Conservation (phyloP, 495 filamentous ascomycete species). For the Trypethelium eluteriae region DNA sequence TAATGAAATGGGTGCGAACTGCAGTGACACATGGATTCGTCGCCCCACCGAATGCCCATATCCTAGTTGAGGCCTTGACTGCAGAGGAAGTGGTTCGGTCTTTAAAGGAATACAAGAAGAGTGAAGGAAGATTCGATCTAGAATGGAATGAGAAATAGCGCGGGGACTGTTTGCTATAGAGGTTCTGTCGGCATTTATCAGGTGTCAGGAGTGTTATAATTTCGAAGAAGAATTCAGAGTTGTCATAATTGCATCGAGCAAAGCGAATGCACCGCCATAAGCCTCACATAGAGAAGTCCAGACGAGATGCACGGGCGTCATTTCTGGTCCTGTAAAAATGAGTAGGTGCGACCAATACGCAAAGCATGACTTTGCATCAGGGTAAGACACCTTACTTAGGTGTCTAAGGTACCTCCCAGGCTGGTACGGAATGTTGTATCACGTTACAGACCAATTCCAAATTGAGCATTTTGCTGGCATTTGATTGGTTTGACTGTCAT, state of each 20-base stretch:
- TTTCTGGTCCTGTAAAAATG: background rate
- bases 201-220: background rate
- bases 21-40: slow-evolving; percentile 75
- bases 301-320: background rate
- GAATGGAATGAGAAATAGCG: slow-evolving; percentile 61
- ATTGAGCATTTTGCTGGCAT: background rate
- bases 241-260: background rate
- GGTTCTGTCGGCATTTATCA: background rate
- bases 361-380: too few species aligned
- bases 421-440: background rate
- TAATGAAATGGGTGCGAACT: slow-evolving; percentile 72
- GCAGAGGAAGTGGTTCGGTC: slow-evolving; percentile 62
- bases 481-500: background rate
- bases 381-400: too few species aligned
- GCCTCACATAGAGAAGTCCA: background rate
- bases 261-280: background rate
- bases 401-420: too few species aligned
- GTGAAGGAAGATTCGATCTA: slow-evolving; percentile 65
- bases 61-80: slow-evolving; percentile 67
- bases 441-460: background rate
- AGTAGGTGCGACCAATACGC: background rate
- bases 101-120: slow-evolving; percentile 66
- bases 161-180: background rate
- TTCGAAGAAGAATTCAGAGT: background rate
- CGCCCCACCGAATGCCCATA: slow-evolving; percentile 54